Percentiles rank a stretch among this genome's conserved stretches.
phyloP scores from a whole-genome alignment of 1,284 basidiomycete species.

The Heterobasidion occidentale region DNA sequence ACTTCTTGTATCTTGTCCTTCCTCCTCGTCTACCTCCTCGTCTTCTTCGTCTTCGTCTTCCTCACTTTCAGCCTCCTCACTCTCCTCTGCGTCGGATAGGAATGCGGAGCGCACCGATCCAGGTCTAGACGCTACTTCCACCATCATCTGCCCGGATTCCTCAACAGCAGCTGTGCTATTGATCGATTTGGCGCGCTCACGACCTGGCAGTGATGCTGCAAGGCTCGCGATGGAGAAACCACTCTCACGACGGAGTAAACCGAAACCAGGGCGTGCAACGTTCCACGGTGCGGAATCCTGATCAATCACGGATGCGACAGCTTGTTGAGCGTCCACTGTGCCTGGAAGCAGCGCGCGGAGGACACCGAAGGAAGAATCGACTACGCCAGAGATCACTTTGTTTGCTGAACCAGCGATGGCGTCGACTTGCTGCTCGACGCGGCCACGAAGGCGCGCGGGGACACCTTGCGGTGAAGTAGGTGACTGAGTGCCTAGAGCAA shows the following conservation, averaged over 20 bases:
- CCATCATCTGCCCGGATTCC: slow-evolving; percentile 58
- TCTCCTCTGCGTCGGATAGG: slow-evolving; percentile 24
- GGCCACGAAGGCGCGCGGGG: slow-evolving; percentile 53
- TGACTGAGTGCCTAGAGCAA: slow-evolving; percentile 17
- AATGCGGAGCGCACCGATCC: slow-evolving; percentile 37
- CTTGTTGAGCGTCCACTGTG: slow-evolving; percentile 17
- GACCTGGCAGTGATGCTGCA: slow-evolving; percentile 54
- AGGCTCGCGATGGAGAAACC: slow-evolving; percentile 79
- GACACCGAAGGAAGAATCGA: slow-evolving; percentile 79
- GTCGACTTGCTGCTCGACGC: slow-evolving; percentile 78
- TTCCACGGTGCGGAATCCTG: slow-evolving; percentile 29
- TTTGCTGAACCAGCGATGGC: slow-evolving; percentile 78
- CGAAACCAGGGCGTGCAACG: slow-evolving; percentile 42
- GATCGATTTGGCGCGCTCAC: slow-evolving; percentile 21
- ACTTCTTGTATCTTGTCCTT: slow-evolving; percentile 51
- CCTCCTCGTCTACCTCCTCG: slow-evolving; percentile 27
- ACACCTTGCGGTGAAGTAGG: slow-evolving; percentile 24
- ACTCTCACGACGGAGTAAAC: slow-evolving; percentile 60
- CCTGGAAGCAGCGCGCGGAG: slow-evolving; percentile 55
- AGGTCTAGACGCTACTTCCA: slow-evolving; percentile 53
- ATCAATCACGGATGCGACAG: slow-evolving; percentile 17
- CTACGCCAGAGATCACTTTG: slow-evolving; percentile 79
- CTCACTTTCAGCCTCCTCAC: slow-evolving; percentile 20
- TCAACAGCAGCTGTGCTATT: slow-evolving; percentile 24
- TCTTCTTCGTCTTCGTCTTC: slow-evolving; percentile 24